phyloP scores from a whole-genome alignment of 176 grass and related monocot species.

The Rhipidocladum racemiflorum region DNA sequence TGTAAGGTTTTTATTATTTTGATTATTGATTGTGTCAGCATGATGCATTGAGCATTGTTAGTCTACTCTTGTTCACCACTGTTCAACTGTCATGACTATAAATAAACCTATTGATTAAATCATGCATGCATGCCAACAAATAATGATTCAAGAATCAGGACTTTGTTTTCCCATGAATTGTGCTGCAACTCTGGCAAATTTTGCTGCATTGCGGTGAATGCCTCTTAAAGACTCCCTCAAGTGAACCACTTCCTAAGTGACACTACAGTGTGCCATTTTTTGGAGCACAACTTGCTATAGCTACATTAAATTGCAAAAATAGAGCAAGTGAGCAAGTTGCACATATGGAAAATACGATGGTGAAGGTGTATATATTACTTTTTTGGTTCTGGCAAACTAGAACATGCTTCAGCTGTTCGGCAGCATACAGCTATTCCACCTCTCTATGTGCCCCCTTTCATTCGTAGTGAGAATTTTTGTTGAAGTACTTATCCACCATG shows the following conservation, averaged over 20 bases:
- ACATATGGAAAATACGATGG: background rate
- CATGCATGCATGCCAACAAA: background rate
- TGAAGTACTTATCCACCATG: background rate
- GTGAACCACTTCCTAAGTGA: constrained; percentile 1
- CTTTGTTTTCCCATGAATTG: background rate
- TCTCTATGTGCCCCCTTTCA: background rate
- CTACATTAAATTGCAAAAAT: background rate
- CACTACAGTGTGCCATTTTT: background rate
- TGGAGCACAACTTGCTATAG: background rate
- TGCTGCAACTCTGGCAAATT: background rate
- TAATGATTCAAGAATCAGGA: background rate
- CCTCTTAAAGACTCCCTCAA: background rate
- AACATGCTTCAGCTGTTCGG: background rate
- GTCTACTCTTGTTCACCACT: background rate
- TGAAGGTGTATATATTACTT: background rate
- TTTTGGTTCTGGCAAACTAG: background rate
- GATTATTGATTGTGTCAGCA: background rate
- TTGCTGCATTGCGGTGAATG: background rate
- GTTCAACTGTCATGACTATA: constrained; percentile 1
- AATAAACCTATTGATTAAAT: background rate
- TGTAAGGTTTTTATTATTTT: background rate
- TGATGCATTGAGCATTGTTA: background rate
- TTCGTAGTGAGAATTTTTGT: background rate
- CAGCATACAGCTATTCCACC: background rate
- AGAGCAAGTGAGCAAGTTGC: background rate